Base-by-base conservation (phyloP, 768 basidiomycete species). In the Phlebiopsis flavidoalba region DNA sequence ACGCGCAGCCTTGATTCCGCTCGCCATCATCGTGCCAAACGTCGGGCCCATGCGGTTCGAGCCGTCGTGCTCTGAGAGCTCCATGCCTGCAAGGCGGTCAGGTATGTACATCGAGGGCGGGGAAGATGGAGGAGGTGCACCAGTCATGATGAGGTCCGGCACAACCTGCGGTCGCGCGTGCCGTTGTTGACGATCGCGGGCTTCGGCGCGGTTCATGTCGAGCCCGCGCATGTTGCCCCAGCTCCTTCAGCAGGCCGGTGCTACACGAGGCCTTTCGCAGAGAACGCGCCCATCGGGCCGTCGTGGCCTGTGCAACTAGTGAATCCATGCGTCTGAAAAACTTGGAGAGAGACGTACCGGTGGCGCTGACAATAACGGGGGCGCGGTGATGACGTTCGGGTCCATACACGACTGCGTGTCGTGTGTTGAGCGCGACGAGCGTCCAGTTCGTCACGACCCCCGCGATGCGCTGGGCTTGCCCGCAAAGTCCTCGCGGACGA, bases 131-230 rank as follows among this genome's bases (percentile, higher is more conserved):
- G 36, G 33, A 0, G 21, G 77, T 82, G 66, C 59, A 85, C 87
- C 88, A 48, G 86, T 82, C 80, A 91, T 82, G 68, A 91, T 81
- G 53, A 91, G 77, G 0, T 89, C 89, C 8, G 88, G 88, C 19
- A 80, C 79, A 51, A 91, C 86, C 77, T 93, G n/a, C n/a, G n/a
- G n/a, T n/a, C 88, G 52, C 88, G 83, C 19, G 88, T 91, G 33
- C 81, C 80, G 64, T 88, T 89, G 64, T 88, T 89, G 57, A 89
- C 87, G 63, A 90, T 91, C n/a, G 83, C 84, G 4, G 88, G 87
- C 71, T n/a, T 91, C 89, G n/a, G 89, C 85, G 46, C 85, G 83
- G 70, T 83, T 86, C 89, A 91, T 91, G 74, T 90, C 88, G 63
- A 91, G 75, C 10, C 87, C 87, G 45, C 85, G 78, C 89, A 91